Conservation (phyloP, 2,329 filamentous ascomycete species). For the Lecanicillium sp. region DNA sequence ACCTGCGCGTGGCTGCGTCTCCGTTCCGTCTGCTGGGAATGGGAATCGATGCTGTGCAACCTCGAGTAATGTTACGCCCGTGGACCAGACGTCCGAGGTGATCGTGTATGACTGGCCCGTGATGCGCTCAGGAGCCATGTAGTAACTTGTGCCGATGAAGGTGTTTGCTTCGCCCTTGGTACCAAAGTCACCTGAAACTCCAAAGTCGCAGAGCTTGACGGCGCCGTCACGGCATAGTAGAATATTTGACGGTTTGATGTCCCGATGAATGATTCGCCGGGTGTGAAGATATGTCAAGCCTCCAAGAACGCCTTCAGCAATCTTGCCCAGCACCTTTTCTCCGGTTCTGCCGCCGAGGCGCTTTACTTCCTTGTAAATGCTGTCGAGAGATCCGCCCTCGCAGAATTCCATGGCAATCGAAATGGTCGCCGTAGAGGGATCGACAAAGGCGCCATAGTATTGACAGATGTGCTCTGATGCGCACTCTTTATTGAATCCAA, state of each 20-base stretch:
- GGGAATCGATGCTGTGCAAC: constrained; percentile 98
- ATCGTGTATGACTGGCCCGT: constrained; percentile 98
- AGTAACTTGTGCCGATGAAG: constrained; percentile 97
- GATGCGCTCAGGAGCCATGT: constrained; percentile 98
- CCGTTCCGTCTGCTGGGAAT: constrained; percentile 92
- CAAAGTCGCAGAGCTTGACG: constrained; percentile 97
- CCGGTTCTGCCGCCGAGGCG: constrained; percentile 89
- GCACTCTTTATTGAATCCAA: constrained; percentile 97
- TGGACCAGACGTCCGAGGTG: constrained; percentile 96
- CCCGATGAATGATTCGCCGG: constrained; percentile 95
- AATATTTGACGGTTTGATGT: constrained; percentile 98
- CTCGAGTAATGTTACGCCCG: constrained; percentile 93
- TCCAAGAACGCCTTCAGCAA: constrained; percentile 88
- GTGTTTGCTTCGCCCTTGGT: constrained; percentile 98
- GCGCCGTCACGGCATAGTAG: constrained; percentile 84
- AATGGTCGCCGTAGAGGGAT: constrained; percentile 91
- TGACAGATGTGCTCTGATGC: constrained; percentile 93
- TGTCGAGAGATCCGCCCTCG: constrained; percentile 91
- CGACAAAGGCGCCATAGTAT: constrained; percentile 95
- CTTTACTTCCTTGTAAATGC: constrained; percentile 96
- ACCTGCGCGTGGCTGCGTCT: constrained; percentile 87
- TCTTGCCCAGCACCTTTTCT: constrained; percentile 94
- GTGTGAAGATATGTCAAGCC: constrained; percentile 92
- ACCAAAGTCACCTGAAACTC: constrained; percentile 93
- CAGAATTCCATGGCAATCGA: constrained; percentile 99